Evolutionary conservation across 345 rosid genomes (phyloP).

Genomic region (Lepidium africanum): DNA sequence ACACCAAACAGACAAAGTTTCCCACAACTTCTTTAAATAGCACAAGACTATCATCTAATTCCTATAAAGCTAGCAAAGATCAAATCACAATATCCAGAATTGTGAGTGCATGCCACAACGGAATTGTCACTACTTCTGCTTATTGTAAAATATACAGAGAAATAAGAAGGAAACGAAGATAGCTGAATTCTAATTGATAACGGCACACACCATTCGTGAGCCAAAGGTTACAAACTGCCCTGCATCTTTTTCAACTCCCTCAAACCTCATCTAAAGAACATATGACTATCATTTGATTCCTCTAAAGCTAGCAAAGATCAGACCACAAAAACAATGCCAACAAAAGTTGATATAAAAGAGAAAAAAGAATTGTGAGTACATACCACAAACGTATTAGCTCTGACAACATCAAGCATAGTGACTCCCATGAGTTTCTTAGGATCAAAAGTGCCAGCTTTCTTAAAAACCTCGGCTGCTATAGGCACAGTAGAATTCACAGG

Average conservation of each 20-base stretch:
- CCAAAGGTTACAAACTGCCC: neutral
- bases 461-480: slow-evolving; percentile 88
- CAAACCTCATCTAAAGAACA: no score
- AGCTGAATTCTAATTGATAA: neutral
- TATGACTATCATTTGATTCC: neutral
- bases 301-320: neutral
- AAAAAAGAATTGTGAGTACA: neutral
- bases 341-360: neutral
- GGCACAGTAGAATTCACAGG: slow-evolving; percentile 98
- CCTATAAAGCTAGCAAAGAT: neutral
- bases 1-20: neutral
- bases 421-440: slow-evolving; percentile 89
- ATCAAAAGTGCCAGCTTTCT: slow-evolving; percentile 80
- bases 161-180: neutral
- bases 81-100: no score
- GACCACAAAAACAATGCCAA: no score
- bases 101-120: no score
- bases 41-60: neutral
- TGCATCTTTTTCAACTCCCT: no score
- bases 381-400: slow-evolving; percentile 99
- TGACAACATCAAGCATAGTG: slow-evolving; percentile 91
- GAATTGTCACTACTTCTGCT: slow-evolving; percentile 57
- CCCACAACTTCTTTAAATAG: no score
- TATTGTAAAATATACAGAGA: slow-evolving; percentile 9
- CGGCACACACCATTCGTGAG: neutral